Base-by-base conservation (phyloP, 179 eudicot genomes). In the Silene noctiflora region DNA sequence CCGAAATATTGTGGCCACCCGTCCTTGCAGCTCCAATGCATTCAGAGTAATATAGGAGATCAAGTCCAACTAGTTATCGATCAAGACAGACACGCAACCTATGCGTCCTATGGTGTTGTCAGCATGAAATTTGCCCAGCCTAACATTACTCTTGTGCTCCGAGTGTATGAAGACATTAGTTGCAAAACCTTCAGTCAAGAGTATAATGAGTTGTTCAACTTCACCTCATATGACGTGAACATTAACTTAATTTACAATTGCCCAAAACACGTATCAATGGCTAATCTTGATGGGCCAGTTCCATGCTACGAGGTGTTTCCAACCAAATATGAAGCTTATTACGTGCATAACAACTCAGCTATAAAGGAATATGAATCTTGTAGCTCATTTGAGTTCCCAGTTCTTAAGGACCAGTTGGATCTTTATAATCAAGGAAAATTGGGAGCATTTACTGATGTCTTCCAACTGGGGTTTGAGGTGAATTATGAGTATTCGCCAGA, bases 1-100 rank as follows among this genome's bases (percentile, higher is more conserved):
- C 76, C 71, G 14, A 3, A 48, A 31, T 22, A 77, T 21, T 77
- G 80, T 1, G 80, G 80, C 22, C 71, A 48, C 72, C 76, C 72
- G 4, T 19, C 13, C 3, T 39, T 77, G 69, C 59, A 77, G 69
- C 79, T 77, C 61, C 44, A 60, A 14, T 77, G 79, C 65, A 27
- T 72, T 25, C 4, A 0, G 0, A 20, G 51, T 60, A 2, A 65
- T n/a, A 16, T 0, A 2, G 39, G 53, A 4, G 5, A 4, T 3
- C 62, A 60, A 24, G n/a, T 1, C n/a, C 48, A 42, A 42, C 62
- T 77, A 17, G 21, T 1, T 10, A 58, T 77, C 14, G 42, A 10
- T 16, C 22, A 1, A 5, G 17, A 24, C 13, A 8, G 19, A 22
- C n/a, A n/a, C n/a, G n/a, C n/a, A n/a, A n/a, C n/a, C n/a, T 21